phyloP scores from a whole-genome alignment of 805 yeast genomes.

The Yarrowia deformans region DNA sequence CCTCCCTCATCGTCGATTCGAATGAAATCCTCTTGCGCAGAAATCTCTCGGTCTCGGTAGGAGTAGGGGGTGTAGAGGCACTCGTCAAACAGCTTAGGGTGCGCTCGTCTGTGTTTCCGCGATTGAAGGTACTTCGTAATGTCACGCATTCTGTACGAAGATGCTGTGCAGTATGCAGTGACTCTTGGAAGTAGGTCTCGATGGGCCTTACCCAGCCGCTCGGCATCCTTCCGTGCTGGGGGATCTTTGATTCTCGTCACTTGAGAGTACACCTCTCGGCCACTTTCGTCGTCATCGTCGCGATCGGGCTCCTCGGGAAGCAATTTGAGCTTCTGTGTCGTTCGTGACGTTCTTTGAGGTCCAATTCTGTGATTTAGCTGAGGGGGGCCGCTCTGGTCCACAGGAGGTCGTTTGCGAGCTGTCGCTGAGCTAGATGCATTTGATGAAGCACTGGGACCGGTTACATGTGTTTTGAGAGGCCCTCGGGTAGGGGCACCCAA shows the following conservation, averaged over 20 bases:
- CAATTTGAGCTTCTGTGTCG: slow-evolving; percentile 85
- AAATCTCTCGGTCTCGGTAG: slow-evolving; percentile 48
- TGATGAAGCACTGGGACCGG: slow-evolving; percentile 3
- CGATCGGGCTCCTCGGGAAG: slow-evolving; percentile 65
- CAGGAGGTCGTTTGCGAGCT: slow-evolving; percentile 38
- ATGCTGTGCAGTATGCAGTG: slow-evolving; percentile 95
- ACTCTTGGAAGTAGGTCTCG: slow-evolving; percentile 87
- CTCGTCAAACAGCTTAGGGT: slow-evolving; percentile 92
- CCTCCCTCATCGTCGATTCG: slow-evolving; percentile 94
- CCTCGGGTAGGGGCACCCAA: slow-evolving; percentile 25
- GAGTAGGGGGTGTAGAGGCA: slow-evolving; percentile 92
- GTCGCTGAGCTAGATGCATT: slow-evolving; percentile 15
- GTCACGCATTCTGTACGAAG: slow-evolving; percentile 89
- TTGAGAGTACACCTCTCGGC: slow-evolving; percentile 77
- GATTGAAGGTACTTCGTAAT: slow-evolving; percentile 84
- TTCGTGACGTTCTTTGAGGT: slow-evolving; percentile 77
- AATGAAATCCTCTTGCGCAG: slow-evolving; percentile 51
- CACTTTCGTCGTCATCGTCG: slow-evolving; percentile 48
- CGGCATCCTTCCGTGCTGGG: slow-evolving; percentile 93
- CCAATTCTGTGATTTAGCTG: slow-evolving; percentile 46
- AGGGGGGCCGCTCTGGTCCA: slow-evolving; percentile 38
- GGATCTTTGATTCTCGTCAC: slow-evolving; percentile 82
- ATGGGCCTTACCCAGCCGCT: slow-evolving; percentile 84
- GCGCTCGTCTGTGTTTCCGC: slow-evolving; percentile 62
- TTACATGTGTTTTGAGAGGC: slow-evolving; percentile 28